Base-by-base conservation (phyloP, 257 asterid genomes). In the Lycium barbarum region DNA sequence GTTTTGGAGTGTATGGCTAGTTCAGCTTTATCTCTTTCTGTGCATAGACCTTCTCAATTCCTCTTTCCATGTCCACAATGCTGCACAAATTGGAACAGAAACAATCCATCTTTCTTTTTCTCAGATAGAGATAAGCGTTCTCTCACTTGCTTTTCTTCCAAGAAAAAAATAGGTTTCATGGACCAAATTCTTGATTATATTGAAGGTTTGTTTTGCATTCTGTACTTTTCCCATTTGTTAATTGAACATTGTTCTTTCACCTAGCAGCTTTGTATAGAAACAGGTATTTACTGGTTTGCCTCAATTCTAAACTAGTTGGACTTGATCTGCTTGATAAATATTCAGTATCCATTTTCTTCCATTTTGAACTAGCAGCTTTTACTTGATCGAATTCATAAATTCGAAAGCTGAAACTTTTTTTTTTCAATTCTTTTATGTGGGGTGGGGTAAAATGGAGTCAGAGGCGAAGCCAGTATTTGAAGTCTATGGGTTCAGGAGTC, bases 131-230 rank as follows among this genome's bases (percentile, higher is more conserved):
- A 83, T 54, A 91, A 86, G 78, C 92, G 88, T 49, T 90, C 94
- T 4, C 83, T 92, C 71, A 87, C 91, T 22, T 93, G 98, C 81
- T 94, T 90, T 89, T 90, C 96, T 13, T 91, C 98, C 84, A 94
- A 92, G 91, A 94, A 93, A 91, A 95, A 94, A 80, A 93, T 92
- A 84, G 85, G 96, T 83, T 90, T 96, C 90, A 89, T 93, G 94
- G 97, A 96, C 86, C 99, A 92, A 90, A 96, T 96, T 83, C 98
- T 96, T 82, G 99, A 96, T 87, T 94, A 94, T 85, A 96, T 96
- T 81, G 98, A 96, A 96, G 99, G 99, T 89, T 51, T 54, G 13
- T 13, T 53, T 76, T 51, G 35, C 7, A 18, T 49, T 49, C 45
- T 4, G 11, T 6, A 49, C 43, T 47, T 58, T 22, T 22, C 5